Base-by-base conservation (phyloP, 1,139 yeast genomes). In the Yamadazyma songkhlaensis region DNA sequence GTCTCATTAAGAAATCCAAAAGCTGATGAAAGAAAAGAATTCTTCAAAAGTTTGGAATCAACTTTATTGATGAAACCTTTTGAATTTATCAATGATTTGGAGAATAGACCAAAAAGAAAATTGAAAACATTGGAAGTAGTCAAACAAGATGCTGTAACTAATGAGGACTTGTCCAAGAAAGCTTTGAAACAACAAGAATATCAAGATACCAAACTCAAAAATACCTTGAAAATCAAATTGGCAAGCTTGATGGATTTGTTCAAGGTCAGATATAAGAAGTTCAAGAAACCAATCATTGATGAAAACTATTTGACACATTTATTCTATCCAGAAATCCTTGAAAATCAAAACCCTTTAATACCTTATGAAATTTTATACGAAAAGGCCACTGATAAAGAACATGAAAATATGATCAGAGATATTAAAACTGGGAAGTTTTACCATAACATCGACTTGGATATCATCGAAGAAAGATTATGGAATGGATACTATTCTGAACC, bases 401-500 rank as follows among this genome's bases (percentile, higher is more conserved):
- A 67, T 41, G 58, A 55, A 28, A 81, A 86, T 48, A 85, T 81
- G 92, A 87, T 94, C 46, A 62, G 79, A 23, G 97, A 94, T 51
- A 67, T 79, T 6, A 60, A 79, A 0, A 84, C 95, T 0, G 95
- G 95, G 2, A 78, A 75, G 41, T 73, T 71, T 47, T 92, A 71
- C 55, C 74, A 73, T 62, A 92, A 92, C 50, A 94, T 92, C 87
- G 98, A 92, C 54, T 68, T 94, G 43, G 98, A 92, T 55, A 82
- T 89, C 12, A 79, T 94, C 34, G 99, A 92, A 54, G 98, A 92
- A 54, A 73, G 98, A 41, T 65, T 94, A 39, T 92, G 98, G 98
- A 92, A 92, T 60, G 98, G 98, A 0, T 92, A 66, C 57, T 92
- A 94, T 55, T 83, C 90, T 25, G 97, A 90, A 51, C 97, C 98